Evolutionary conservation across 2,329 filamentous ascomycete genomes (phyloP), one percentile per base, ranked within the genome.

Genomic region (Nothomitra cinnamomea): DNA sequence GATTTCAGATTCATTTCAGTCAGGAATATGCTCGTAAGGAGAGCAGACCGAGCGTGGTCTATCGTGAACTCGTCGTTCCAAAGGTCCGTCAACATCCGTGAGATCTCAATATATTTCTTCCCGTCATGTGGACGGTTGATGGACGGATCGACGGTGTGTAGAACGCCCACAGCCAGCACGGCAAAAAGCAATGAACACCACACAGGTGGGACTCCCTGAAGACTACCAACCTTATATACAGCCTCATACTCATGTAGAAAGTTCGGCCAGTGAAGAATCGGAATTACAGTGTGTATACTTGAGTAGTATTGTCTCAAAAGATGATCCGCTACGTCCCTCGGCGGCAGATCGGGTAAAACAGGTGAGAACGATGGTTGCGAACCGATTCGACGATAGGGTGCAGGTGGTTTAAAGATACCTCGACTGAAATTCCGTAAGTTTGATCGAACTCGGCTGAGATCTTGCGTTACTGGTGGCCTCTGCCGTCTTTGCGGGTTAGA

Each of bases 1-100:
- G 87, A 87, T 65, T 85, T 88, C 51, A 88, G 71, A 61, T 95
- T 95, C 67, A 85, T 80, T 68, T 96, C 92, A 59, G 83, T 82
- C 40, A 94, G 76, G 58, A 84, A 94, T 22, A 94, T 76, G 56
- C 85, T 83, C 47, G 84, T 76, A 17, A 96, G 72, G 22, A 92
- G 72, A 12, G 85, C 73, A 1, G 81, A 74, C 52, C 87, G 78
- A 1, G 80, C 86, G 61, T 89, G 79, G 59, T 94, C 85, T 21
- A 94, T 72, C 1, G 78, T 79, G 58, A 85, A 79, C 35, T 85
- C 78, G 60, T 94, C 84, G 58, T 80, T 80, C 85, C 88, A 95
- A 0, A 86, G 81, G 63, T 94, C 86, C 51, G 87, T 77, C 51
- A 84, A 72, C 52, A 74, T 75, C 54, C 80, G 78, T 7, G 85